Evolutionary conservation across 192 early-diverging fungal genomes (phyloP).

Genomic region (Blastocladiella britannica): DNA sequence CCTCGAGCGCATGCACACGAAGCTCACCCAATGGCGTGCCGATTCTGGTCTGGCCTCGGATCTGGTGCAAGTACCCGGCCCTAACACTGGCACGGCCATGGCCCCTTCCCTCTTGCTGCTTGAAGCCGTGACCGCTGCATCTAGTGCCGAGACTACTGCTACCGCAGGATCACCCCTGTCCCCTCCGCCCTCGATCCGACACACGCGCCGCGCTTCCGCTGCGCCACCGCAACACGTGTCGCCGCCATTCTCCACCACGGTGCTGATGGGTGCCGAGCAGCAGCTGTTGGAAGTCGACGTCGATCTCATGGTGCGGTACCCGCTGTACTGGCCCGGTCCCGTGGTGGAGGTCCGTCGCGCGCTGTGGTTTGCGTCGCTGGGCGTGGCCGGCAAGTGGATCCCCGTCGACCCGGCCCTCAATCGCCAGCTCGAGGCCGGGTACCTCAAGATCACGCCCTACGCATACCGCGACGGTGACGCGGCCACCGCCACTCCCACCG

Average conservation of each 20-base stretch:
- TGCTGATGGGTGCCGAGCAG: background rate
- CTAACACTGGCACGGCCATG: too few species aligned
- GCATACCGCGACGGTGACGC: too few species aligned
- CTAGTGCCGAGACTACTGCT: too few species aligned
- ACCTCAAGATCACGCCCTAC: background rate
- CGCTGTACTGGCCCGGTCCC: background rate
- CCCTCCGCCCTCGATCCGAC: background rate
- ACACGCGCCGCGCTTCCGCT: background rate
- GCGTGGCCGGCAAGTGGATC: background rate
- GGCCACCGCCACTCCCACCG: too few species aligned
- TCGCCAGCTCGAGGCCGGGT: slow-evolving; percentile 1
- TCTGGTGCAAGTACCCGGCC: too few species aligned
- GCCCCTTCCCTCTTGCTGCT: too few species aligned
- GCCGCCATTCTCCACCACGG: background rate
- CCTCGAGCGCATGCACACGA: background rate
- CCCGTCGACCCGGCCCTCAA: background rate
- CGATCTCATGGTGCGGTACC: background rate
- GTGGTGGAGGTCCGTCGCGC: slow-evolving; percentile 1
- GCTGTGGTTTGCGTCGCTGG: background rate
- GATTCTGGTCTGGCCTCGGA: too few species aligned
- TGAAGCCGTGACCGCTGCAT: too few species aligned
- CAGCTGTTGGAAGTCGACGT: background rate
- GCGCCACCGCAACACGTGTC: background rate
- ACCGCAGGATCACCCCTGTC: too few species aligned
- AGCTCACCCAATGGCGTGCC: background rate